Conservation (phyloP, 352 stramenopile species). For the Aphanomyces euteiches region DNA sequence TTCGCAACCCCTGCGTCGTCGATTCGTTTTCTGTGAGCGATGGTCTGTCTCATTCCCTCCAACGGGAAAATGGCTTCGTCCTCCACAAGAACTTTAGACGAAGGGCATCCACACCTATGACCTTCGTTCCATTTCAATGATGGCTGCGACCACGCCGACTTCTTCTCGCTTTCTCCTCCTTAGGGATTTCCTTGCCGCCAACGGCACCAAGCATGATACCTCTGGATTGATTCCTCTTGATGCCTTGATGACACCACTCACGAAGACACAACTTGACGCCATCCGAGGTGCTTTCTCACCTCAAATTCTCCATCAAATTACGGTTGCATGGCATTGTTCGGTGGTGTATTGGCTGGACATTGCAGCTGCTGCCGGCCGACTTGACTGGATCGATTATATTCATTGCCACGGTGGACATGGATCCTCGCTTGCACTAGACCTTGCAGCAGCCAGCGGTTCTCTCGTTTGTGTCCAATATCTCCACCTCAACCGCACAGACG, state of each 20-base stretch:
- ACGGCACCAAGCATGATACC: no score
- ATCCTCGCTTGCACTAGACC: slow-evolving; percentile 10
- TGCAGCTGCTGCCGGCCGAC: neutral
- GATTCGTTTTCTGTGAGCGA: no score
- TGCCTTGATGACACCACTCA: neutral
- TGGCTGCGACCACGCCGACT: no score
- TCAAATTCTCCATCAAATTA: neutral
- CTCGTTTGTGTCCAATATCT: slow-evolving; percentile 15
- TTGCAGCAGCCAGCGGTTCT: slow-evolving; percentile 6
- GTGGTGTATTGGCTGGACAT: slow-evolving; percentile 8
- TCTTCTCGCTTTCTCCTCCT: no score
- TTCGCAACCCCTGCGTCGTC: no score
- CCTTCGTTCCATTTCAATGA: no score
- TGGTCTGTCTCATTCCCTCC: no score
- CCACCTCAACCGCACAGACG: slow-evolving; percentile 18
- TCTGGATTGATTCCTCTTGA: no score
- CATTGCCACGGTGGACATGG: neutral
- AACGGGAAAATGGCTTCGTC: no score
- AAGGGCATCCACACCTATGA: no score
- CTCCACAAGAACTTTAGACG: no score
- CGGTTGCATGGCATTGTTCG: neutral
- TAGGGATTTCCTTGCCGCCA: no score
- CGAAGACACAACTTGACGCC: neutral
- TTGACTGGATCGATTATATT: slow-evolving; percentile 7
- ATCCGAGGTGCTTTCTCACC: neutral